A percentile compares a stretch with the other conserved stretches of the same genome.
Evolutionary conservation across 306 rosid species (phyloP).

Genomic region (Cucurbita maxima): DNA sequence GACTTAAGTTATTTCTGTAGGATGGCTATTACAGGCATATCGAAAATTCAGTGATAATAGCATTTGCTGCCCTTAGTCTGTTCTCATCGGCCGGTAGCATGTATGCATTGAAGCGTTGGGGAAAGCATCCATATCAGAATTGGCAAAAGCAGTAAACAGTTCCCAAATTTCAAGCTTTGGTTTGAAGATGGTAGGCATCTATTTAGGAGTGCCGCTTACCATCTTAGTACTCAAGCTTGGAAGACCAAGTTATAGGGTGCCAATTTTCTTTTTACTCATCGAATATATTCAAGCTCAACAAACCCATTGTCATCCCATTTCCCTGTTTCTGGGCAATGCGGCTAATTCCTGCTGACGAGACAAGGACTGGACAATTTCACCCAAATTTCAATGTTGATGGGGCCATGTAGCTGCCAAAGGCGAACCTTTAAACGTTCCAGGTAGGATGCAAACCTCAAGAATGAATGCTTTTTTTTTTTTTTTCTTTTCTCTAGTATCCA

Average conservation of each 20-base stretch:
- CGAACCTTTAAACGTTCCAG: neutral
- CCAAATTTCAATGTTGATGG: neutral
- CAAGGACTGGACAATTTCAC: neutral
- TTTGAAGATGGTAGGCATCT: neutral
- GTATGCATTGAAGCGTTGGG: slow-evolving; percentile 65
- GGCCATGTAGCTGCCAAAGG: neutral
- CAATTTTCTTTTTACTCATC: neutral
- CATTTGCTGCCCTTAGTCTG: slow-evolving; percentile 50
- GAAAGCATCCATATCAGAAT: slow-evolving; percentile 80
- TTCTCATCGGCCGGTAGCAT: slow-evolving; percentile 63
- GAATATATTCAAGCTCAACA: neutral
- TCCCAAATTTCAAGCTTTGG: neutral
- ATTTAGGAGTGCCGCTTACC: neutral
- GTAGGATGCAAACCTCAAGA: neutral
- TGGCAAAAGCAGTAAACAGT: slow-evolving; percentile 51
- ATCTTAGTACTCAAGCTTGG: neutral
- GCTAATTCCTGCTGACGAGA: neutral
- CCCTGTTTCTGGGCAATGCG: neutral
- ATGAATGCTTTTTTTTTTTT: neutral
- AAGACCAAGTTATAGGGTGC: neutral
- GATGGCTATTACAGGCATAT: slow-evolving; percentile 52
- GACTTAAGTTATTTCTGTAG: slow-evolving; percentile 18
- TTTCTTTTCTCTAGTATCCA: neutral
- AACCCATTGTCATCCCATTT: neutral
- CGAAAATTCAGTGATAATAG: slow-evolving; percentile 47